These are phyloP conservation scores for Stagonosporopsis rhizophila DNA, from an alignment of 2,329 filamentous ascomycete genomes.

Conservation along the genomic window DNA sequence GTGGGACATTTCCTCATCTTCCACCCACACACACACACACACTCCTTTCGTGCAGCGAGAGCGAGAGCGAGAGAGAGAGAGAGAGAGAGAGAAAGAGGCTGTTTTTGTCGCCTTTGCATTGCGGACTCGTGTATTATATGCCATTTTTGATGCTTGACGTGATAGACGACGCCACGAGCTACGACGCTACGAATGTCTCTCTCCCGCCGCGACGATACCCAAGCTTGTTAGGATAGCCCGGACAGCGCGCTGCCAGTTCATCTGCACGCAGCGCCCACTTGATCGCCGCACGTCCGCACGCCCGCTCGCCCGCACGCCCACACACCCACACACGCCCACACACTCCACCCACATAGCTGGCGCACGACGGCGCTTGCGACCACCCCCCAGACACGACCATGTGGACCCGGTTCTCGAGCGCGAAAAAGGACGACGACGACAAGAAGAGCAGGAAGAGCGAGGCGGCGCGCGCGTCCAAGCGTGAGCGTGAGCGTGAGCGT, in stretches of 20 bases:
- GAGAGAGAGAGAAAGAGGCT: not conserved
- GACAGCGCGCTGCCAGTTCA: conserved; percentile 10
- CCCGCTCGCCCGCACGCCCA: conserved; percentile 19
- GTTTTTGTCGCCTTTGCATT: conserved; percentile 17
- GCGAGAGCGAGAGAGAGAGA: not conserved
- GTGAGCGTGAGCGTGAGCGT: conserved; percentile 23
- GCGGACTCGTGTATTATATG: not conserved
- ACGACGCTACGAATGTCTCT: conserved; percentile 38
- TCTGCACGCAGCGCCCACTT: conserved; percentile 26
- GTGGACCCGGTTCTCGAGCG: conserved; percentile 48
- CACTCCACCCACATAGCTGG: not conserved
- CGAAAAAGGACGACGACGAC: conserved; percentile 36
- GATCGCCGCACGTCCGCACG: conserved; percentile 24
- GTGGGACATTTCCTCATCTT: not conserved
- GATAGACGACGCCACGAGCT: not conserved
- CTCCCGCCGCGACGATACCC: conserved; percentile 34
- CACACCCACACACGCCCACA: not conserved
- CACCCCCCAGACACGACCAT: conserved; percentile 30
- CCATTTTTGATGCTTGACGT: not conserved
- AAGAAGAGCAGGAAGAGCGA: conserved; percentile 35
- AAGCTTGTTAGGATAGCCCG: conserved; percentile 19
- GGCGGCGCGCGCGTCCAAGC: conserved; percentile 38
- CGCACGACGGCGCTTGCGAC: conserved; percentile 14
- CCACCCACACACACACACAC: not conserved
- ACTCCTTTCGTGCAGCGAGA: too few relatives aligned